Evolutionary conservation across 176 grass and related monocot species (phyloP), one percentile per base, ranked within the genome.

Genomic region (Aegilops umbellulata): DNA sequence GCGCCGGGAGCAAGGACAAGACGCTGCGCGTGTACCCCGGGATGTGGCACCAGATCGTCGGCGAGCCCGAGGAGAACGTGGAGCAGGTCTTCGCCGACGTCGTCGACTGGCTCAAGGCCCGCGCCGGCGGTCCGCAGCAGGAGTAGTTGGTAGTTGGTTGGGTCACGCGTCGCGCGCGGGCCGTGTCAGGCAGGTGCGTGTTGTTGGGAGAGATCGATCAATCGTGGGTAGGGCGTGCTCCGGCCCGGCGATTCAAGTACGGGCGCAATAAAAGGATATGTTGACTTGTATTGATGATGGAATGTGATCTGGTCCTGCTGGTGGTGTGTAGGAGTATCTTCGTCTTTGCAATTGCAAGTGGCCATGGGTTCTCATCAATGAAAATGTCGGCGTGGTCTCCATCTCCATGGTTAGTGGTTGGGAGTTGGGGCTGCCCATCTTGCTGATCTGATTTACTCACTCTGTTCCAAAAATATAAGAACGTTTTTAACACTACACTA

Each of bases 11-110:
- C 91, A 44, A 34, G 53, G 95, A 98, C 88, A 98, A 98, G 89
- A 95, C 89, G 27, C 80, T 98, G 3, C 75, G 72, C 10, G 69
- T 98, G 3, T 93, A 93, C 85, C 93, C 95, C 2, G 95, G 53
- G 23, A 95, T 98, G 93, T 95, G 95, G 95, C 95, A 95, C 83
- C 93, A 95, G 91, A 78, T 98, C 6, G n/a, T 98, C 74, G 95
- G 91, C 61, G 95, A 98, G 85, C 85, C 93, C 3, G 91, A 98
- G 16, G 91, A 98, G 83, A 88, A 86, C 72, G 42, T 75, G 7
- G 72, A 75, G 42, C 19, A 75, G 72, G 72, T 75, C 24, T 75
- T 75, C 72, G 72, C 24, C 8, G 42, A 75, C 72, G 42, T 75
- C 42, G 24, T 75, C 72, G 42, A 30, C 39, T 74, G 95, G 95